Evolutionary conservation across 1,139 yeast genomes (phyloP).

Genomic region (Nakaseomyces uthaithaninus): DNA sequence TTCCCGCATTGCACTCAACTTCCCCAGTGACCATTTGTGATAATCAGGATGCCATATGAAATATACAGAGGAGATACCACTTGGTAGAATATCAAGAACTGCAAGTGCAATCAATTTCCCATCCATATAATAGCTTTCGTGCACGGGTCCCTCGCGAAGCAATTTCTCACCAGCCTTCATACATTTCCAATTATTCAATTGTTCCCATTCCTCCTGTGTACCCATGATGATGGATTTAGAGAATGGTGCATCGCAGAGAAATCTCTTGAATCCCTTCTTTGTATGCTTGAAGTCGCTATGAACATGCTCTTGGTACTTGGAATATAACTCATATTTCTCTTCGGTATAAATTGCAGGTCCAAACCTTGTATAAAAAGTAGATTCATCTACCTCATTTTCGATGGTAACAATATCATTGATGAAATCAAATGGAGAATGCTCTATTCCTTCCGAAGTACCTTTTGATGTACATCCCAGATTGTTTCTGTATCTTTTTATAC

Average conservation of each 20-base stretch:
- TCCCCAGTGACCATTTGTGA: conserved; percentile 65
- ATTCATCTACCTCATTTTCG: conserved; percentile 25
- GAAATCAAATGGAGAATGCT: conserved; percentile 31
- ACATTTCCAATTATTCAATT: conserved; percentile 33
- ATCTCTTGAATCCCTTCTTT: conserved; percentile 45
- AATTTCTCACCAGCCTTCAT: conserved; percentile 14
- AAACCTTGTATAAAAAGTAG: conserved; percentile 41
- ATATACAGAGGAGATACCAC: conserved; percentile 75
- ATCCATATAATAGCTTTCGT: conserved; percentile 68
- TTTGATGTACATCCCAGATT: conserved; percentile 16
- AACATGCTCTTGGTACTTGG: conserved; percentile 57
- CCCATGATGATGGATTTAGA: conserved; percentile 29
- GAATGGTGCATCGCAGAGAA: conserved; percentile 68
- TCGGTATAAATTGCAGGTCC: conserved; percentile 47
- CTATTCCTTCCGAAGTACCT: conserved; percentile 33
- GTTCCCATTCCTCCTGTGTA: conserved; percentile 25
- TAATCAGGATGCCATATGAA: conserved; percentile 85
- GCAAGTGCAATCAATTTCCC: conserved; percentile 64
- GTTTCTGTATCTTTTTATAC: conserved; percentile 53
- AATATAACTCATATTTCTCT: conserved; percentile 60
- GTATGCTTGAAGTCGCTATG: conserved; percentile 55
- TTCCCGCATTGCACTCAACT: conserved; percentile 68
- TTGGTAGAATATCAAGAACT: conserved; percentile 68
- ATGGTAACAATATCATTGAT: conserved; percentile 29
- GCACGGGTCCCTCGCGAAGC: conserved; percentile 44